phyloP scores from a whole-genome alignment of 2,329 filamentous ascomycete genomes.

The Geosmithia morbida region DNA sequence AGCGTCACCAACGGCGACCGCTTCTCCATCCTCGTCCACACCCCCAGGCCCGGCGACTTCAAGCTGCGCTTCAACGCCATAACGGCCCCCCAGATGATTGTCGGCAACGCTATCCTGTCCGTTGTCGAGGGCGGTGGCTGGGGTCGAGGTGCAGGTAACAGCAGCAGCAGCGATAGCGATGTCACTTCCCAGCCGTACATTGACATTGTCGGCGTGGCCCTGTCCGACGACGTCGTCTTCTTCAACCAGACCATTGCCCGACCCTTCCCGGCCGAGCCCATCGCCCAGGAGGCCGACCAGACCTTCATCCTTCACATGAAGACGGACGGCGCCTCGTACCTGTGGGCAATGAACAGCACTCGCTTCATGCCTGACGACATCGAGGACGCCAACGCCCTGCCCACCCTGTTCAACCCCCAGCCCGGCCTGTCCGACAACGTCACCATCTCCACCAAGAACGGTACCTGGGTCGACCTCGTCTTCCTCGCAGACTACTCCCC shows the following conservation, averaged over 20 bases:
- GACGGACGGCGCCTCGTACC: conserved; percentile 27
- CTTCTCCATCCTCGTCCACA: conserved; percentile 34
- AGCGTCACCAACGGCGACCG: conserved; percentile 31
- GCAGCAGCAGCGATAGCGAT: neutral
- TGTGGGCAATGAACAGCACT: conserved; percentile 36
- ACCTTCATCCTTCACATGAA: conserved; percentile 28
- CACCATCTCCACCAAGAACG: conserved; percentile 29
- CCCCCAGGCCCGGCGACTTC: conserved; percentile 33
- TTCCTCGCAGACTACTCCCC: conserved; percentile 25
- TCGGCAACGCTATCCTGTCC: conserved; percentile 33
- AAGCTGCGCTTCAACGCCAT: conserved; percentile 37
- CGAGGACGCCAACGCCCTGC: conserved; percentile 14
- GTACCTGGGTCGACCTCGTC: conserved; percentile 42
- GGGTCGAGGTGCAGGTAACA: too few relatives aligned
- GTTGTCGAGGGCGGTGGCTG: conserved; percentile 10
- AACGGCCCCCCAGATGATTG: conserved; percentile 36
- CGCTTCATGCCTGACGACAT: conserved; percentile 22
- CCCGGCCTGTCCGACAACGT: conserved; percentile 23
- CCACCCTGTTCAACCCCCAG: conserved; percentile 30
- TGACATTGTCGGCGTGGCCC: conserved; percentile 28
- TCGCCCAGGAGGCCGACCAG: conserved; percentile 25
- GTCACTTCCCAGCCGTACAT: conserved; percentile 26
- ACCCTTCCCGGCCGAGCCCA: conserved; percentile 30
- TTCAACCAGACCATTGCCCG: conserved; percentile 26
- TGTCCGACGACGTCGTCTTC: conserved; percentile 22